Evolutionary conservation across 345 rosid genomes (phyloP), one percentile per base, ranked within the genome.

Genomic region (Euphorbia peplus): DNA sequence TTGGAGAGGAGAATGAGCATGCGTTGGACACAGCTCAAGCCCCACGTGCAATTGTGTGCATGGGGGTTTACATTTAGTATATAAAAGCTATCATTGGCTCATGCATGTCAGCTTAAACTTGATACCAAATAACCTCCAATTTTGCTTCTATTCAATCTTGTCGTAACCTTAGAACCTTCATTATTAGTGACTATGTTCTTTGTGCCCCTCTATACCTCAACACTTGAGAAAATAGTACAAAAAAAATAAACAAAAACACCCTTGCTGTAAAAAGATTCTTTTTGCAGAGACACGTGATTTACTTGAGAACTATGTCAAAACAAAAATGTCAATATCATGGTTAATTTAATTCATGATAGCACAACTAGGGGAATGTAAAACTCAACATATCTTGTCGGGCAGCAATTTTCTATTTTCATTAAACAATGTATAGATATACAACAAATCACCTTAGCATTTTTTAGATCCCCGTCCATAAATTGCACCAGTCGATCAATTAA

Each of bases 401-500:
- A 21, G 25, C 44, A 61, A 19, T 61, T n/a, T n/a, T 39, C 41
- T 19, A 46, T 25, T 1, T 42, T 8, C 51, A 24, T 42, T 9
- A 35, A 21, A 30, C 29, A 46, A 46, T 16, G 46, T 44, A 32
- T 60, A 50, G 62, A 24, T 24, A 37, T 44, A 67, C 15, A 75
- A 58, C 28, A 22, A 22, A 63, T 51, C 73, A 92, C 96, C 93
- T 86, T 88, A 57, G 79, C 92, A 60, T 84, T 90, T 79, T 82
- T 92, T 73, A 92, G 74, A 81, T 89, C 96, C 56, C 79, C 86
- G 48, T 58, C 81, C 82, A 89, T 72, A 76, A 89, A 85, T 11
- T 82, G 76, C 48, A 62, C 84, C 77, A 92, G 67, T 72, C 90
- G 83, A 76, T 92, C 90, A 75, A 86, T 68, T 70, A 92, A 70